These are phyloP conservation scores for Microdochium nivale DNA, from an alignment of 2,329 filamentous ascomycete species.

Conservation along the genomic window DNA sequence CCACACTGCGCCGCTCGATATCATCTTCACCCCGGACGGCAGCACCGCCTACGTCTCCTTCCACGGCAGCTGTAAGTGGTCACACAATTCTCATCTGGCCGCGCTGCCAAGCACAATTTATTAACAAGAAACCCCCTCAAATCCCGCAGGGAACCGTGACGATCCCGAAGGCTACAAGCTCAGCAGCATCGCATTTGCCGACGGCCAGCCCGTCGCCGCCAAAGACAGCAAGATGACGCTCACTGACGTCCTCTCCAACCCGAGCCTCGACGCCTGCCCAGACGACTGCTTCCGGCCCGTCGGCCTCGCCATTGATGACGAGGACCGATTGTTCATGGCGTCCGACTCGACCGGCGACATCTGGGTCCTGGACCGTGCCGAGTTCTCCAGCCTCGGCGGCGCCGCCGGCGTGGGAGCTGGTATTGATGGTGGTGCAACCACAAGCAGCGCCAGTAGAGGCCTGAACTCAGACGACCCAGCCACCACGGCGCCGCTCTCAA, in stretches of 20 bases:
- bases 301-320: slow-evolving; percentile 41
- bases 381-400: slow-evolving; percentile 7
- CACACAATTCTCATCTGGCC: slow-evolving; percentile 7
- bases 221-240: slow-evolving; percentile 36
- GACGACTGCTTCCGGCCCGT: slow-evolving; percentile 54
- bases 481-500: too few relatives aligned
- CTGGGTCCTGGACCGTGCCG: slow-evolving; percentile 37
- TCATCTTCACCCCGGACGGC: slow-evolving; percentile 53
- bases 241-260: slow-evolving; percentile 46
- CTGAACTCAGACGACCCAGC: too few relatives aligned
- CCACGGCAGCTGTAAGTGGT: slow-evolving; percentile 57
- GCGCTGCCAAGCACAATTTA: slow-evolving; percentile 4
- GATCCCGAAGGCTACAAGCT: slow-evolving; percentile 38
- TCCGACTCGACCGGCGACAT: slow-evolving; percentile 59
- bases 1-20: slow-evolving; percentile 64
- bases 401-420: not conserved
- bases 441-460: not conserved
- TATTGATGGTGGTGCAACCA: not conserved
- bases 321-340: slow-evolving; percentile 51
- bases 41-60: slow-evolving; percentile 59
- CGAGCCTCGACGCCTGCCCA: slow-evolving; percentile 43
- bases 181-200: slow-evolving; percentile 27
- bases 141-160: slow-evolving; percentile 28
- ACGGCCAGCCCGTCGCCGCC: slow-evolving; percentile 30
- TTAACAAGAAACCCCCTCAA: not conserved